Conservation (phyloP, 2,329 filamentous ascomycete species). For the Alternaria dauci region DNA sequence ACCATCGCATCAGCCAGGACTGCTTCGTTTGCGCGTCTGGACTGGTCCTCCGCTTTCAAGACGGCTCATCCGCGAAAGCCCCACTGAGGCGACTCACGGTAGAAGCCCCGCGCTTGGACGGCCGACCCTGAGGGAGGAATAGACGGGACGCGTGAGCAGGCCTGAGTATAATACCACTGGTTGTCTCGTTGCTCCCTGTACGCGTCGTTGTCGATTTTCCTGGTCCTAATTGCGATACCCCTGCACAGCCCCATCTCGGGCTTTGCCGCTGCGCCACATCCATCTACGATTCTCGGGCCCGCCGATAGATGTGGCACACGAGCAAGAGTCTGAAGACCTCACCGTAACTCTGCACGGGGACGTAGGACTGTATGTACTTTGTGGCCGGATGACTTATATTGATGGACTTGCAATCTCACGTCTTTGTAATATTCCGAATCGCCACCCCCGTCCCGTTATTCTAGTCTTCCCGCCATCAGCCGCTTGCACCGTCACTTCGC, state of each 20-base stretch:
- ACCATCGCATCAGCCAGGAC: slow-evolving; percentile 28
- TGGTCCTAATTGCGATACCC: slow-evolving; percentile 30
- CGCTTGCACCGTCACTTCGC: slow-evolving; percentile 31
- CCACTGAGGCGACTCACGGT: slow-evolving; percentile 44
- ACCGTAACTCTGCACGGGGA: slow-evolving; percentile 42
- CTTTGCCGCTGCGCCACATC: slow-evolving; percentile 43
- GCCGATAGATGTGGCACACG: slow-evolving; percentile 39
- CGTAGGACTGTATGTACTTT: slow-evolving; percentile 38
- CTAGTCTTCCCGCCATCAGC: slow-evolving; percentile 38
- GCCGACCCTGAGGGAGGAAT: slow-evolving; percentile 35
- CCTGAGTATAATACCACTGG: slow-evolving; percentile 40
- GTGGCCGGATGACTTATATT: slow-evolving; percentile 43
- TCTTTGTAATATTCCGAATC: slow-evolving; percentile 38
- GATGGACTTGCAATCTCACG: slow-evolving; percentile 36
- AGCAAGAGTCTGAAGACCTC: slow-evolving; percentile 33
- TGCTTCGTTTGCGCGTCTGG: slow-evolving; percentile 28
- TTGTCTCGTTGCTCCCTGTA: slow-evolving; percentile 33
- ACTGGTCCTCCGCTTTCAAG: slow-evolving; percentile 31
- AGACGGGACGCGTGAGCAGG: slow-evolving; percentile 39
- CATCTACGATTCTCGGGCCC: slow-evolving; percentile 34
- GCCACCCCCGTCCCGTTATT: slow-evolving; percentile 45
- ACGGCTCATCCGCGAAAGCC: slow-evolving; percentile 38
- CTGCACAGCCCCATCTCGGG: slow-evolving; percentile 45
- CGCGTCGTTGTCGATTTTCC: slow-evolving; percentile 38
- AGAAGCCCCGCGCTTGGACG: slow-evolving; percentile 41